Base-by-base conservation (phyloP, 257 asterid genomes). In the Cordia subcordata region DNA sequence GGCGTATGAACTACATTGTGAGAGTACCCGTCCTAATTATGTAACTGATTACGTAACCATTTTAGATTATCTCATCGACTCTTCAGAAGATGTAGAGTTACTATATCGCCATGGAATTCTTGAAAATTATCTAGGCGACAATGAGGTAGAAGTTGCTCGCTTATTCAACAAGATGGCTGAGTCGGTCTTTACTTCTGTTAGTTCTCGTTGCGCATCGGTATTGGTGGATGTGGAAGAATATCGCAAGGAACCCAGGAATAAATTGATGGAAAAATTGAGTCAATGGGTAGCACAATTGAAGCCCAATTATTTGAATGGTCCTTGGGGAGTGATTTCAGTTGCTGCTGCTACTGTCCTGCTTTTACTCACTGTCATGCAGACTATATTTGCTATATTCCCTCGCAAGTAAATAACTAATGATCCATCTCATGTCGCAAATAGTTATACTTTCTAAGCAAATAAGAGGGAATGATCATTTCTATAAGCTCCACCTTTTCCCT, bases 51-150 rank as follows among this genome's bases (percentile, higher is more conserved):
- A 70, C 18, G 71, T 56, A 8, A 57, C 21, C 20, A 63, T 75
- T 6, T 11, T 75, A 67, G 71, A 75, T 67, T 44, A 67, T 53
- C 58, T 75, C 10, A 66, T 75, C 18, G 68, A 64, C 37, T 39
- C 72, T 38, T 49, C 72, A 3, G 46, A 6, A 37, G 79, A 74
- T 32, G 75, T 68, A 9, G 72, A 60, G 13, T 50, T 65, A 42
- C 67, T 74, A 11, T 23, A 38, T 19, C 35, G 47, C 0, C 5
- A 18, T 18, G 62, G 66, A 22, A 55, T 65, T 8, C 57, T 69
- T 10, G 51, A 59, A 1, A 74, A 69, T 32, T 69, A 67, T 49
- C 15, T 74, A 15, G 75, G 75, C 5, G 75, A 74, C 33, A 60
- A 62, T 21, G 58, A 35, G n/a, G n/a, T n/a, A 40, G 71, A 37